Conservation (phyloP, 1,139 yeast genomes). For the Blastobotrys malaysiensis region DNA sequence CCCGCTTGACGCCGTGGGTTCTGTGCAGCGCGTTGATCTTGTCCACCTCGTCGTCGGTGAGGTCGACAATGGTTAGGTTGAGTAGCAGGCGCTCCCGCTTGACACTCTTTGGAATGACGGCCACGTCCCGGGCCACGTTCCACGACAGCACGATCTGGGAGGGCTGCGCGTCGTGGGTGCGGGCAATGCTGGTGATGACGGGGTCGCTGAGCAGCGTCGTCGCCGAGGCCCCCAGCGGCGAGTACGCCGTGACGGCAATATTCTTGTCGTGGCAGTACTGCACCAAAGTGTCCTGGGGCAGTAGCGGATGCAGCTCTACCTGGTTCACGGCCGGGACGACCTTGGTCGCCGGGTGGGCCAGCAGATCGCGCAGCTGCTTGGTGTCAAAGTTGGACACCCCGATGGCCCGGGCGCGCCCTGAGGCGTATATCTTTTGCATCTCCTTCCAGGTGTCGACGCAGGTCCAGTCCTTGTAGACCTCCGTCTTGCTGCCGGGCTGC, state of each 20-base stretch:
- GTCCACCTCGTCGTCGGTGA: conserved; percentile 16
- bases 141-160: conserved; percentile 46
- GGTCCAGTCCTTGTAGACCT: conserved; percentile 46
- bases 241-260: conserved; percentile 71
- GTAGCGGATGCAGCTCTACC: conserved; percentile 85
- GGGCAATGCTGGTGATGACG: conserved; percentile 14
- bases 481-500: conserved; percentile 30
- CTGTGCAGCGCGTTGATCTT: conserved; percentile 10
- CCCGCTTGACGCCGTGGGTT: conserved; percentile 3
- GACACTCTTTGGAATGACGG: conserved; percentile 59
- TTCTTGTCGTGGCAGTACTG: conserved; percentile 55
- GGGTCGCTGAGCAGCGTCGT: conserved; percentile 13
- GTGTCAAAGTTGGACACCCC: conserved; percentile 81
- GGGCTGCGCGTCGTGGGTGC: conserved; percentile 36
- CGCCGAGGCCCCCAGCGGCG: conserved; percentile 48
- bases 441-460: conserved; percentile 49
- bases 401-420: conserved; percentile 58
- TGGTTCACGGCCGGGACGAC: conserved; percentile 48
- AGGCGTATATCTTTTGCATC: conserved; percentile 50
- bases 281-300: conserved; percentile 64
- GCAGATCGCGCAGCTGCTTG: conserved; percentile 62
- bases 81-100: conserved; percentile 56
- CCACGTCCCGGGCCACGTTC: conserved; percentile 28
- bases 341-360: conserved; percentile 50
- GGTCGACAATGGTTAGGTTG: conserved; percentile 23